Base-by-base conservation (phyloP, 2,329 filamentous ascomycete genomes). In the Xylariales sp. region DNA sequence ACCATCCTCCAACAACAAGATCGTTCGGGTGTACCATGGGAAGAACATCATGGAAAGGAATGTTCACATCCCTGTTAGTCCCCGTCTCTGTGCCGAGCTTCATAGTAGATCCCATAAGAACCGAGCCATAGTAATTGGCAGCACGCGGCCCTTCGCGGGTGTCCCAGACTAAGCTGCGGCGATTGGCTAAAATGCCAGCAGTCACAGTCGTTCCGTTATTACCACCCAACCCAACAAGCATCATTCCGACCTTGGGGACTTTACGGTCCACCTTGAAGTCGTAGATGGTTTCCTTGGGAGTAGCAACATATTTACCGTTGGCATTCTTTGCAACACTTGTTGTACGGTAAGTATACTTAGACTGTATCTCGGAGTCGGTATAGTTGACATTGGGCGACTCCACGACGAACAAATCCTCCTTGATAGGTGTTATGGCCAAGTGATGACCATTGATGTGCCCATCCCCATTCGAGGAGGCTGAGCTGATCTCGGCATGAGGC, bases 131-230 rank as follows among this genome's bases (percentile, higher is more conserved):
- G 80, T 97, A 98, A 72, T 98, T 98, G 68, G 93, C 85, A 51
- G 79, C 73, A 50, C 82, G 88, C 53, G 78, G 71, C 40, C 90
- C 90, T 67, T 96, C 88, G 59, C 91, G 90, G 57, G 93, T 97
- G 51, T 96, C 88, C 93, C 93, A 98, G 47, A 75, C 73, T 45
- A 97, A 78, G 45, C 80, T 77, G 55, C 84, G 86, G 62, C 88
- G 86, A 71, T 98, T 98, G 68, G 91, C 93, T 62, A 98, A 78
- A 68, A 98, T 95, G 64, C 91, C 93, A 48, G 93, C 93, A 46
- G 93, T 97, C 48, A 98, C 88, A 44, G 93, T 98, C 52, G 88
- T 88, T 52, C 93, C 93, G 63, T 98, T 98, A 80, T 98, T 98
- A 60, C 93, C 93, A 68, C 93, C 93, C 82, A 86, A 91, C 50